Conservation (phyloP, 2,329 filamentous ascomycete genomes). For the Colletotrichum horii region DNA sequence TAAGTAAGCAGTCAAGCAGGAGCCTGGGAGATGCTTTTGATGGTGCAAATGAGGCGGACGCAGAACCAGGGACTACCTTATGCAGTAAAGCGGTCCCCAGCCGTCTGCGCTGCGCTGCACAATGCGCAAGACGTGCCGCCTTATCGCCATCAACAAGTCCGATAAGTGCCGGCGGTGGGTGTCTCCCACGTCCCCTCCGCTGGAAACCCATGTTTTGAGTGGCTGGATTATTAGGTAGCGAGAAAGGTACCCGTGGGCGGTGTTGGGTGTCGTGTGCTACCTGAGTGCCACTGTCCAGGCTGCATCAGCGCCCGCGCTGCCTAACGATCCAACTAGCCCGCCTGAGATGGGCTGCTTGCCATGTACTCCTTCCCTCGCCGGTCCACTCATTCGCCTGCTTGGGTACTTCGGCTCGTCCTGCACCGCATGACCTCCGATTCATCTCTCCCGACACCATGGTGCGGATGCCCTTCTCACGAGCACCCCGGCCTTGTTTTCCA, state of each 20-base stretch:
- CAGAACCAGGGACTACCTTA: background rate
- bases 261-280: conserved; percentile 13
- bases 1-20: background rate
- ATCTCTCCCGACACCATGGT: conserved; percentile 10
- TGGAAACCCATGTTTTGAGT: background rate
- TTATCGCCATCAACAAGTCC: conserved; percentile 1
- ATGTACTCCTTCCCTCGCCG: conserved; percentile 3
- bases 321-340: background rate
- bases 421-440: conserved; percentile 19
- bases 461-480: conserved; percentile 21
- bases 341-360: background rate
- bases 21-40: background rate
- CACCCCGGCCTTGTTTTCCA: conserved; percentile 5
- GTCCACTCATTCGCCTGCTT: conserved; percentile 5
- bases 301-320: conserved; percentile 15
- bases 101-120: background rate
- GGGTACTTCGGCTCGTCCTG: conserved; percentile 12
- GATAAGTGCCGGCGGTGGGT: conserved; percentile 11
- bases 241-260: conserved; percentile 9
- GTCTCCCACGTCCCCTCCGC: background rate
- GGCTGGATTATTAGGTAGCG: conserved; percentile 11
- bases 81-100: conserved; percentile 4
- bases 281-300: conserved; percentile 1
- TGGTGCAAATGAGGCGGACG: background rate
- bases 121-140: conserved; percentile 7